Evolutionary conservation across 148 eudicot species (phyloP).

Genomic region (Diospyros lotus): DNA sequence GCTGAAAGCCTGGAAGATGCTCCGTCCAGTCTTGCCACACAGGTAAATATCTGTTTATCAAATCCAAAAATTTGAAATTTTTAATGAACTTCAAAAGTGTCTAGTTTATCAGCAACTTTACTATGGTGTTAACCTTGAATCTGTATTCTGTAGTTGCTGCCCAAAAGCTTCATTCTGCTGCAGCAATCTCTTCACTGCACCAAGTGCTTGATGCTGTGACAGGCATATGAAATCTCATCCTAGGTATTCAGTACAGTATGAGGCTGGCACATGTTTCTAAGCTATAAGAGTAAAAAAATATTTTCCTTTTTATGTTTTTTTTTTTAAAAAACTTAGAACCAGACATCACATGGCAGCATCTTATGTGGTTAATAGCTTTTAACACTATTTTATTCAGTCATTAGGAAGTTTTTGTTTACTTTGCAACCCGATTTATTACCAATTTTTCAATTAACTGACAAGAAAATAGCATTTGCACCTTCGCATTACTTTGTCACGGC

Average conservation of each 20-base stretch:
- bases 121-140: neutral
- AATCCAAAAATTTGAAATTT: neutral
- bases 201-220: conserved; percentile 17
- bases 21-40: conserved; percentile 35
- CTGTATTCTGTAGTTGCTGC: neutral
- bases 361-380: too few relatives aligned
- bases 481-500: too few relatives aligned
- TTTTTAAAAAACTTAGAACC: too few relatives aligned
- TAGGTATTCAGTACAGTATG: conserved; percentile 26
- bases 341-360: too few relatives aligned
- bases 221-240: conserved; percentile 31
- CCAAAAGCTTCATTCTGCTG: neutral
- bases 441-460: too few relatives aligned
- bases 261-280: conserved; percentile 38
- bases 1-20: conserved; percentile 28
- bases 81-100: neutral
- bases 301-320: conserved; percentile 4
- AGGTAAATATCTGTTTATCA: conserved; percentile 32
- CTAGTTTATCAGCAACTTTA: neutral
- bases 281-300: conserved; percentile 13
- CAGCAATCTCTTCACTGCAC: conserved; percentile 15
- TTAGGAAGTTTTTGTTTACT: too few relatives aligned
- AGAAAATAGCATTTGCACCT: too few relatives aligned
- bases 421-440: too few relatives aligned
- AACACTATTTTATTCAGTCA: too few relatives aligned